Evolutionary conservation across 345 rosid genomes (phyloP), one percentile per base, ranked within the genome.

Genomic region (Gossypium longicalyx): DNA sequence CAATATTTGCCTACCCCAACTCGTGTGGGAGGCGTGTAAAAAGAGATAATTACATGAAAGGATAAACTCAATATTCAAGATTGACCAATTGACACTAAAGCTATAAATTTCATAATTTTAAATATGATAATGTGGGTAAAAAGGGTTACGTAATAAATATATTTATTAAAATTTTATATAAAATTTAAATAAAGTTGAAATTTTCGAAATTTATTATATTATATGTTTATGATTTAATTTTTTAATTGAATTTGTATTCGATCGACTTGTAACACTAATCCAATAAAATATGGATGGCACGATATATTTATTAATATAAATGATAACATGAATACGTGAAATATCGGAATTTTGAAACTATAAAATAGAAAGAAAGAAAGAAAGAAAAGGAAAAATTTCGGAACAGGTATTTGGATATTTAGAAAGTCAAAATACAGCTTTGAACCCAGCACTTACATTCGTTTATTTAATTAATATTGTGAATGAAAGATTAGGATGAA

Each of bases 1-100:
- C 62, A 54, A 54, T 71, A 17, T 72, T 72, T 72, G 43, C 66
- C 75, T 57, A 72, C 53, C 53, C 75, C 74, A 71, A 71, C 38
- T 56, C 74, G 48, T 71, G 65, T 41, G 74, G 61, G 74, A 17
- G 41, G 65, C 51, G 74, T 34, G 47, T 11, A 34, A 53, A 15
- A n/a, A 17, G 38, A 15, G 22, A 43, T 0, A 5, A 44, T 20
- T 20, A 9, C 3, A 19, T 6, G n/a, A 12, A 49, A 19, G 13
- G 60, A 70, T 34, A 53, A 53, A 20, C 64, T 25, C 58, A 47
- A 47, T 64, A 43, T 2, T 15, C 27, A 57, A 3, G 43, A 41
- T 73, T 73, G 76, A 73, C 67, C 25, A 17, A 23, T 48, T n/a
- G 76, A 73, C 76, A 16, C 2, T 3, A 23, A 9, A 56, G 1